These are phyloP conservation scores for Botryotinia narcissicola DNA, from an alignment of 2,329 filamentous ascomycete species.

Conservation along the genomic window DNA sequence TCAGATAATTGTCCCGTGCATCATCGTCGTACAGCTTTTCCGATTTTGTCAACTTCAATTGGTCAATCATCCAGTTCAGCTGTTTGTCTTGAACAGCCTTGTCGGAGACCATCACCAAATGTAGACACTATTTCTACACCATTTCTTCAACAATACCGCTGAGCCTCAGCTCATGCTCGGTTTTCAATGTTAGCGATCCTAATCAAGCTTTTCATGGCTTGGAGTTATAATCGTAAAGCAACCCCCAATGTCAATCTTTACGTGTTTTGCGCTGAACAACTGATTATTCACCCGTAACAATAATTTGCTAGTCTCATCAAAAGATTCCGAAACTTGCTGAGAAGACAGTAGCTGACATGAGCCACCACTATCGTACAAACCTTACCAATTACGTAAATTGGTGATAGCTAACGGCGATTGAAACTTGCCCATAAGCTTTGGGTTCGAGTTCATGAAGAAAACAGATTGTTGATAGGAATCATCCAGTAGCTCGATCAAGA, in stretches of 20 bases:
- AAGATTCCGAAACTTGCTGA: not conserved
- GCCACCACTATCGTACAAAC: not conserved
- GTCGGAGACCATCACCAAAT: not conserved
- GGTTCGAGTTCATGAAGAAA: not conserved
- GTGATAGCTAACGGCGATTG: not conserved
- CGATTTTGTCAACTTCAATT: not conserved
- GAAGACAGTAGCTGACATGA: not conserved
- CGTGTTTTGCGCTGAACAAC: not conserved
- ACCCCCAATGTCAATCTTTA: not conserved
- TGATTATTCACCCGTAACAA: not conserved
- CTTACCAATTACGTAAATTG: not conserved
- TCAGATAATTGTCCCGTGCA: not conserved
- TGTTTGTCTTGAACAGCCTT: not conserved
- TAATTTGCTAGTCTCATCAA: not conserved
- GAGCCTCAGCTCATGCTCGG: constrained; percentile 5
- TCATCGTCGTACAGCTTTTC: not conserved
- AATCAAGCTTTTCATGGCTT: not conserved
- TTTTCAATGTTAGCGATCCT: not conserved
- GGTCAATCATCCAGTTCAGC: constrained; percentile 5
- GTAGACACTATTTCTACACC: not conserved
- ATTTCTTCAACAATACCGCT: constrained; percentile 10
- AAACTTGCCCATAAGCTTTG: not conserved
- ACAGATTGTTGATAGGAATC: not conserved
- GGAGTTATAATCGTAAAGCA: not conserved
- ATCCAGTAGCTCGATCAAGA: not conserved